Conservation (phyloP, 371 early-diverging fungal genomes). For the Conidiobolus incongruus region DNA sequence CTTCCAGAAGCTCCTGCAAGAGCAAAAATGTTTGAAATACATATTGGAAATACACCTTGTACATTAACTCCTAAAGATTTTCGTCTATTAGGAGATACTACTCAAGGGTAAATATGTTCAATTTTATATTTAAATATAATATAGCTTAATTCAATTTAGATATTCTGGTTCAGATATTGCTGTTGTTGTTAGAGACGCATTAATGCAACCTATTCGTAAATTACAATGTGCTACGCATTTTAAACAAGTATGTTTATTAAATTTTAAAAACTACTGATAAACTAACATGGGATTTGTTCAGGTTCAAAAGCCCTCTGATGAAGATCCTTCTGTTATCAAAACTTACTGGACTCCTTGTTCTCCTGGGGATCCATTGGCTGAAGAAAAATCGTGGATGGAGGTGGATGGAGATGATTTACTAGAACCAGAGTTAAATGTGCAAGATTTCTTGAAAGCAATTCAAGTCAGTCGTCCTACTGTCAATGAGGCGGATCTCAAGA, state of each 20-base stretch:
- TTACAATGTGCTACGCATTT: conserved; percentile 93
- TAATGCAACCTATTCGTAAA: conserved; percentile 92
- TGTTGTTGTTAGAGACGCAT: conserved; percentile 77
- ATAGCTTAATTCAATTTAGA: conserved; percentile 10
- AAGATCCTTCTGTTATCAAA: conserved; percentile 21
- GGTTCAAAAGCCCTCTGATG: conserved; percentile 34
- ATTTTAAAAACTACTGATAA: neutral
- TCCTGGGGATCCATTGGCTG: conserved; percentile 75
- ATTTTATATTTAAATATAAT: neutral
- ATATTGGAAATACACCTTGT: conserved; percentile 78
- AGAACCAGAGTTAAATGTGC: conserved; percentile 68
- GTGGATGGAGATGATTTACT: conserved; percentile 63
- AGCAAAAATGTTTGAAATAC: conserved; percentile 73
- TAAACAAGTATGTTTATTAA: conserved; percentile 30
- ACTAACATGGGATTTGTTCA: conserved; percentile 4
- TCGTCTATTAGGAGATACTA: conserved; percentile 43
- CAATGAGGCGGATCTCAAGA: conserved; percentile 48
- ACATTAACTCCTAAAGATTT: conserved; percentile 42
- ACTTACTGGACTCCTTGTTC: conserved; percentile 78
- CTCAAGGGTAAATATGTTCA: conserved; percentile 40
- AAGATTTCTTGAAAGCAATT: conserved; percentile 71
- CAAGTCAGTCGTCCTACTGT: conserved; percentile 65
- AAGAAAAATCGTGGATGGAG: conserved; percentile 78
- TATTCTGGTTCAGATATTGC: conserved; percentile 90
- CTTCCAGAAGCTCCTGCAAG: conserved; percentile 77